phyloP scores from a whole-genome alignment of 1,284 basidiomycete genomes.

The Mycena sp. region DNA sequence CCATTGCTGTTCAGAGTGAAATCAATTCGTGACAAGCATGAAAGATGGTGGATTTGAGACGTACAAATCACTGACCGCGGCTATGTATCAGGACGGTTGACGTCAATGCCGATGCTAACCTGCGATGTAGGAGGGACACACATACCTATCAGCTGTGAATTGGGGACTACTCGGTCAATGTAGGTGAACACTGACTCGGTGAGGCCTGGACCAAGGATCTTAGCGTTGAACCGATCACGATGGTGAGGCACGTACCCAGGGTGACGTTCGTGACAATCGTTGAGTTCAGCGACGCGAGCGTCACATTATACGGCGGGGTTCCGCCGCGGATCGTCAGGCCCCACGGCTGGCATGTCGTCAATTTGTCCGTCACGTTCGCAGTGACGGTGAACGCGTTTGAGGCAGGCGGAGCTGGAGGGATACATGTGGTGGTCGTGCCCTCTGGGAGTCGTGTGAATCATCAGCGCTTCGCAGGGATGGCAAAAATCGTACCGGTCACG shows the following conservation, averaged over 20 bases:
- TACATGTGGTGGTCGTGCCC: slow-evolving; percentile 51
- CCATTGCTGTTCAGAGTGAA: background rate
- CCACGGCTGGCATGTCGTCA: slow-evolving; percentile 61
- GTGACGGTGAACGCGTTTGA: slow-evolving; percentile 48
- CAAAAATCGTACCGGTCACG: slow-evolving; percentile 46
- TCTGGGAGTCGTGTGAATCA: slow-evolving; percentile 38
- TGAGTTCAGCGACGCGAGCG: slow-evolving; percentile 53
- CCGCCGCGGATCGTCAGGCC: slow-evolving; percentile 59
- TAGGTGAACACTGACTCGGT: slow-evolving; percentile 58
- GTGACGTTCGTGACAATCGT: slow-evolving; percentile 59
- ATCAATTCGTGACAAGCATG: background rate
- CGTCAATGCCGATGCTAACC: background rate
- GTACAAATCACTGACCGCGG: background rate
- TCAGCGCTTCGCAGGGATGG: slow-evolving; percentile 11
- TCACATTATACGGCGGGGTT: slow-evolving; percentile 58
- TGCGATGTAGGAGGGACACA: background rate
- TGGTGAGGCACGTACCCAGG: slow-evolving; percentile 8
- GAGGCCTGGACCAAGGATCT: slow-evolving; percentile 33
- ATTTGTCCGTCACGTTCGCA: slow-evolving; percentile 53
- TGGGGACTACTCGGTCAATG: slow-evolving; percentile 58
- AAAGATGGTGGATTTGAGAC: background rate
- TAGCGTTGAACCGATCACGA: slow-evolving; percentile 37
- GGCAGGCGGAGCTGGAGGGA: slow-evolving; percentile 39
- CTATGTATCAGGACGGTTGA: background rate
- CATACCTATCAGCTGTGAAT: slow-evolving; percentile 54